Conservation (phyloP, 2,329 filamentous ascomycete genomes). For the Plenodomus tracheiphilus region DNA sequence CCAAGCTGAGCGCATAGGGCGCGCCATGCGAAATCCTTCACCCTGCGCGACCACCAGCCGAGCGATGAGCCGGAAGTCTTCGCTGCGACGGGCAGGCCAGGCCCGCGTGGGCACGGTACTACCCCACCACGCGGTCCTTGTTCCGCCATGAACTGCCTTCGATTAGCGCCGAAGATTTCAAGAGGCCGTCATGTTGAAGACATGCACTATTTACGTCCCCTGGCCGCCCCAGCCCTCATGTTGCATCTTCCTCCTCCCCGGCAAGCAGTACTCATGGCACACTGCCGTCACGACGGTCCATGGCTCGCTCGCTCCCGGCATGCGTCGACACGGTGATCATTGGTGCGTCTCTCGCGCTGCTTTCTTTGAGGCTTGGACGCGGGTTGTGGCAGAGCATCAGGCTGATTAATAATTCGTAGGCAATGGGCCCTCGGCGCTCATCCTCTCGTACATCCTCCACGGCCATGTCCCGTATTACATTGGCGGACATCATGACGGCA, state of each 20-base stretch:
- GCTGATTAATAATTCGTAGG: slow-evolving; percentile 49
- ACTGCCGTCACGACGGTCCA: slow-evolving; percentile 33
- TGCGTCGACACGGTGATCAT: slow-evolving; percentile 48
- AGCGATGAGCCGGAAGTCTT: slow-evolving; percentile 10
- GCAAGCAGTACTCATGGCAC: slow-evolving; percentile 32
- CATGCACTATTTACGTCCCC: slow-evolving; percentile 29
- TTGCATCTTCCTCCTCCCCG: slow-evolving; percentile 10
- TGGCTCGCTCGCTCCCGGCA: slow-evolving; percentile 43
- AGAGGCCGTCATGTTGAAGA: slow-evolving; percentile 37
- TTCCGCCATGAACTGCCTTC: slow-evolving; percentile 16
- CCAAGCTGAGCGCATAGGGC: slow-evolving; percentile 2
- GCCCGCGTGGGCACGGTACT: slow-evolving; percentile 11
- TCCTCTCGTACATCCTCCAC: slow-evolving; percentile 65
- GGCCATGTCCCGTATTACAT: slow-evolving; percentile 63
- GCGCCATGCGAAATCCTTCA: slow-evolving; percentile 2
- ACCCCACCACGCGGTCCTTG: slow-evolving; percentile 12
- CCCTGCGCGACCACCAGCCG: not conserved
- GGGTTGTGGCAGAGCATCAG: not conserved
- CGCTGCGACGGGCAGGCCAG: slow-evolving; percentile 23
- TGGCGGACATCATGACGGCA: slow-evolving; percentile 59
- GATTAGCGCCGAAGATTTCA: slow-evolving; percentile 32
- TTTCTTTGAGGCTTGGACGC: not conserved
- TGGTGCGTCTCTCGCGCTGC: slow-evolving; percentile 23
- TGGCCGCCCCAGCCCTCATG: slow-evolving; percentile 14
- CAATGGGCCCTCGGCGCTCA: slow-evolving; percentile 64